Conservation (phyloP, 139 green algal species). For the Picochlorum sp. region DNA sequence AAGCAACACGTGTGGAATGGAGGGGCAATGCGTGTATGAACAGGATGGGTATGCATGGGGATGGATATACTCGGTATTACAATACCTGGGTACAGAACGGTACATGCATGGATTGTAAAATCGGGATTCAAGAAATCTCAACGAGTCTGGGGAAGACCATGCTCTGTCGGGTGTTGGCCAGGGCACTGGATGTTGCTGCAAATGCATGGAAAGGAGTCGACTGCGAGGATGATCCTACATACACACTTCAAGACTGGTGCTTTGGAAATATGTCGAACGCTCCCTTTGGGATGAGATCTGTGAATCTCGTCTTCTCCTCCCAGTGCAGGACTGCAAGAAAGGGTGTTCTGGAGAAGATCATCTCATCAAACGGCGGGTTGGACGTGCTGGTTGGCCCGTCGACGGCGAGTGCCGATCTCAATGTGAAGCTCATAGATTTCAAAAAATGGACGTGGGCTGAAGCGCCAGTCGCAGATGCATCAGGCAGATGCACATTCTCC, state of each 20-base stretch:
- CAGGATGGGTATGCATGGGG: background rate
- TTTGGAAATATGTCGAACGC: background rate
- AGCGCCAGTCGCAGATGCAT: background rate
- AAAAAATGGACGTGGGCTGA: background rate
- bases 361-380: background rate
- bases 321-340: background rate
- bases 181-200: background rate
- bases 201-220: conserved; percentile 1
- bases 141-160: background rate
- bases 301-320: conserved; percentile 1
- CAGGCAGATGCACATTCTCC: background rate
- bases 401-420: no score
- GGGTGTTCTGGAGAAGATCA: background rate
- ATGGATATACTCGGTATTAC: background rate
- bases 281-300: background rate
- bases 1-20: background rate
- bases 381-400: background rate
- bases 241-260: background rate
- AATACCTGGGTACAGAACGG: background rate
- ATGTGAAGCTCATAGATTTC: background rate
- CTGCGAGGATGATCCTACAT: background rate
- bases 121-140: background rate
- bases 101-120: conserved; percentile 1
- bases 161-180: background rate
- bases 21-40: conserved; percentile 1